These are phyloP conservation scores for Heritiera fomes DNA, from an alignment of 345 rosid species.

Conservation along the genomic window DNA sequence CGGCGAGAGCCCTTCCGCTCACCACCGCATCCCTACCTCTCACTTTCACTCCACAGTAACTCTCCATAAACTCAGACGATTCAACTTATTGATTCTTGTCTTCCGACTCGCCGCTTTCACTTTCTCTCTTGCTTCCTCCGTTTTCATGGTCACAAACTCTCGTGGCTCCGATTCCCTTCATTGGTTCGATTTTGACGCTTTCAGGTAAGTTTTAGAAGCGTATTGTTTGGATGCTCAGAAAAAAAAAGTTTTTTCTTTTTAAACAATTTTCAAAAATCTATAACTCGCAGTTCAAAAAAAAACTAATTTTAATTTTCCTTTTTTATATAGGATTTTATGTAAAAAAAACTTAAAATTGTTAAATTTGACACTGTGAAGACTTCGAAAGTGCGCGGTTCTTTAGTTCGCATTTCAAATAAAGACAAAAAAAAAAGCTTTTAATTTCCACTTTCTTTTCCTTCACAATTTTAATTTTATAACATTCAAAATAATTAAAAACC, in stretches of 20 bases:
- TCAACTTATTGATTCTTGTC: constrained; percentile 72
- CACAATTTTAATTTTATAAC: background rate
- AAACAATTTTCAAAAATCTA: too few relatives aligned
- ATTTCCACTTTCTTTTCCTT: background rate
- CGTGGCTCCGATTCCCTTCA: constrained; percentile 57
- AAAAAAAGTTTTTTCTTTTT: too few relatives aligned
- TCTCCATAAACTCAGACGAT: constrained; percentile 72
- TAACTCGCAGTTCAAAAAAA: too few relatives aligned
- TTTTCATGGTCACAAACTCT: constrained; percentile 83
- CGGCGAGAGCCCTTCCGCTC: constrained; percentile 57
- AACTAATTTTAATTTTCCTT: background rate
- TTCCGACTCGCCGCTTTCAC: constrained; percentile 74
- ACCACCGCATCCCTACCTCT: constrained; percentile 38
- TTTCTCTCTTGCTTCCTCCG: constrained; percentile 78
- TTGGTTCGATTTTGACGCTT: constrained; percentile 91
- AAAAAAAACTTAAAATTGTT: background rate
- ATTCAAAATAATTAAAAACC: background rate
- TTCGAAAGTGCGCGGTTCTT: constrained; percentile 1
- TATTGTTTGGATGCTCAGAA: background rate
- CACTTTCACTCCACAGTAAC: constrained; percentile 78
- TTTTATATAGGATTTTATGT: background rate
- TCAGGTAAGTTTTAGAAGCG: constrained; percentile 49
- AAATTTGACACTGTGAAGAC: background rate
- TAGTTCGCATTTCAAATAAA: background rate
- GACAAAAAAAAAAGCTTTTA: background rate